phyloP scores from a whole-genome alignment of 2,329 filamentous ascomycete genomes.

The Didymella arachidicola region DNA sequence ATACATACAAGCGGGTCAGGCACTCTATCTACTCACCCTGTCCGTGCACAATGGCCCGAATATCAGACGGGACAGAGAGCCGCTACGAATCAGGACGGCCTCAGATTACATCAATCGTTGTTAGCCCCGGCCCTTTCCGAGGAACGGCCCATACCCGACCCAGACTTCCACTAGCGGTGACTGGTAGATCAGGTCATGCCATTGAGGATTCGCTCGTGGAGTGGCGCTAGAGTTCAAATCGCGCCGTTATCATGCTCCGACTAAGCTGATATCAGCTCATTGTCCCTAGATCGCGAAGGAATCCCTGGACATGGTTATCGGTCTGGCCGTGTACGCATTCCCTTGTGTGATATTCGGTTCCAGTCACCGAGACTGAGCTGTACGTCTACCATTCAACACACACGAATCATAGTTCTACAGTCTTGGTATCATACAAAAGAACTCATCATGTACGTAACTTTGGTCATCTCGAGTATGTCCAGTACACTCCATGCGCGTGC shows the following conservation, averaged over 20 bases:
- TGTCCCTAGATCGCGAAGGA: neutral
- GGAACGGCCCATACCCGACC: neutral
- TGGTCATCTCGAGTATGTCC: neutral
- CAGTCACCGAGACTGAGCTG: neutral
- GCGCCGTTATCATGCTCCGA: neutral
- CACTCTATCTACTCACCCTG: neutral
- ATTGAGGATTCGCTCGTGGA: neutral
- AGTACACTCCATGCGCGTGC: neutral
- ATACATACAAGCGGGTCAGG: neutral
- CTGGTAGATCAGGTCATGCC: neutral
- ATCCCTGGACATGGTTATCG: neutral
- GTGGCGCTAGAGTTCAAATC: neutral
- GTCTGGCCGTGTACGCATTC: neutral
- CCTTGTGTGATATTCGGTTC: neutral
- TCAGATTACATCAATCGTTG: neutral
- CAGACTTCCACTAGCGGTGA: neutral
- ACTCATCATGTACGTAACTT: neutral
- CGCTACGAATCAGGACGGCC: neutral
- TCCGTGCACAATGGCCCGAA: neutral
- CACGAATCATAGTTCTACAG: neutral
- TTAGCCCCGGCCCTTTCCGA: neutral
- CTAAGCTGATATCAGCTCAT: too few relatives aligned
- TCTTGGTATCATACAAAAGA: neutral
- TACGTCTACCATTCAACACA: neutral
- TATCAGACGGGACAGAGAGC: neutral